Evolutionary conservation across 257 asterid species (phyloP), one percentile per base, ranked within the genome.

Genomic region (Ligustrum vulgare): DNA sequence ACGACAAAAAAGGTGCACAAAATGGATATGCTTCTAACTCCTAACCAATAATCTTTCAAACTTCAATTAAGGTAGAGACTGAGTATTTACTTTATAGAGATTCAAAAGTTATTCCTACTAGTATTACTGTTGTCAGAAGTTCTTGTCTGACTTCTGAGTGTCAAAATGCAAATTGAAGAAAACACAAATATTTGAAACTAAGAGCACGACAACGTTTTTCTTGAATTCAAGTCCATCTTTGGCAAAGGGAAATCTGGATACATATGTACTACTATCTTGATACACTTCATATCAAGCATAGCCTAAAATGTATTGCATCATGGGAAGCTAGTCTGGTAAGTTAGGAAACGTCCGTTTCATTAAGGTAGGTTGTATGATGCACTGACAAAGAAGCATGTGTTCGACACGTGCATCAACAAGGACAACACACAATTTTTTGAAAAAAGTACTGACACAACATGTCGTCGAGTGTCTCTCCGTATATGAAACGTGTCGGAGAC

Each of bases 111-210:
- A 72, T 37, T 33, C 16, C 65, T 35, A 67, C 13, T 49, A 73
- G 31, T 66, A 69, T 49, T 20, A 28, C 31, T 28, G 31, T 28
- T 28, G 66, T 72, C 49, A 36, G 31, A 18, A 25, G 37, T 54
- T 72, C 39, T 51, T 34, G 25, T 18, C 76, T 22, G 32, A 72
- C 36, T 23, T 75, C 39, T 35, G 58, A 35, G 49, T 10, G 70
- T 32, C 25, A 32, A 23, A 69, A 63, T 32, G 71, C 34, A 35
- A 25, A n/a, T 22, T 6, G 64, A 65, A 70, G 16, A n/a, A 70
- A n/a, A 77, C 15, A 33, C 31, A 45, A 22, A 70, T 35, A 31
- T 63, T 18, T 36, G 64, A 60, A 77, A 35, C 67, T 13, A 60
- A 58, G 47, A 15, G 62, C 62, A 12, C 16, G 23, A 33, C 25